Evolutionary conservation across 1,139 yeast species (phyloP).

Genomic region (Hanseniaspora gamundiae): DNA sequence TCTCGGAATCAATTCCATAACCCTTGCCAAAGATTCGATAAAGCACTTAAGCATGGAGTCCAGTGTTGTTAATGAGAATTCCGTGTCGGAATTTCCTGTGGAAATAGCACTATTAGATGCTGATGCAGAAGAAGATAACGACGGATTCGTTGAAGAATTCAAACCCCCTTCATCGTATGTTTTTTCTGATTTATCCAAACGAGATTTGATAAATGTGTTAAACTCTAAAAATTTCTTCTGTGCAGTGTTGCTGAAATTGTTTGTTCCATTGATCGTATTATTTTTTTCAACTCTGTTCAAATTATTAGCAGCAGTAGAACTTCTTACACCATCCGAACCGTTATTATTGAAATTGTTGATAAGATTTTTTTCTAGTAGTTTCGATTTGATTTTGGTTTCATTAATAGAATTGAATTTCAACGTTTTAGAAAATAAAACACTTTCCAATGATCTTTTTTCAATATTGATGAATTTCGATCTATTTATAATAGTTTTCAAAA

Average conservation of each 20-base stretch:
- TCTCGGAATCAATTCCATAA: conserved; percentile 58
- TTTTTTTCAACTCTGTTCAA: conserved; percentile 11
- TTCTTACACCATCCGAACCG: too few species aligned
- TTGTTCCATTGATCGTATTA: conserved; percentile 9
- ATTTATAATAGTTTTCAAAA: conserved; percentile 58
- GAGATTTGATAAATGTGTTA: conserved; percentile 29
- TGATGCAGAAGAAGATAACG: too few species aligned
- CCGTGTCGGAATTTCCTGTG: conserved; percentile 10
- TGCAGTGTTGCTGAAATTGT: conserved; percentile 2
- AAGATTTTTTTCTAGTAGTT: conserved; percentile 32
- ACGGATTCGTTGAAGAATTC: conserved; percentile 7
- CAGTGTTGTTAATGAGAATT: conserved; percentile 36
- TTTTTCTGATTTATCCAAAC: conserved; percentile 26
- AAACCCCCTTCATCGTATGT: neutral
- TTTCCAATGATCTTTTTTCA: conserved; percentile 63
- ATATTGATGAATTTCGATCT: conserved; percentile 50
- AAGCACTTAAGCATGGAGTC: conserved; percentile 58
- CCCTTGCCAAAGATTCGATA: conserved; percentile 71
- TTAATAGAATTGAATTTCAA: conserved; percentile 39
- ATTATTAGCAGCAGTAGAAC: neutral
- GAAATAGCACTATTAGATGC: too few species aligned
- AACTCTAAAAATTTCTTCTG: conserved; percentile 18
- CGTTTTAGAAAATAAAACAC: conserved; percentile 40
- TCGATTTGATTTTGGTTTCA: conserved; percentile 39
- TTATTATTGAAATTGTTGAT: conserved; percentile 6